Evolutionary conservation across 345 rosid genomes (phyloP).

Genomic region (Draba incana): DNA sequence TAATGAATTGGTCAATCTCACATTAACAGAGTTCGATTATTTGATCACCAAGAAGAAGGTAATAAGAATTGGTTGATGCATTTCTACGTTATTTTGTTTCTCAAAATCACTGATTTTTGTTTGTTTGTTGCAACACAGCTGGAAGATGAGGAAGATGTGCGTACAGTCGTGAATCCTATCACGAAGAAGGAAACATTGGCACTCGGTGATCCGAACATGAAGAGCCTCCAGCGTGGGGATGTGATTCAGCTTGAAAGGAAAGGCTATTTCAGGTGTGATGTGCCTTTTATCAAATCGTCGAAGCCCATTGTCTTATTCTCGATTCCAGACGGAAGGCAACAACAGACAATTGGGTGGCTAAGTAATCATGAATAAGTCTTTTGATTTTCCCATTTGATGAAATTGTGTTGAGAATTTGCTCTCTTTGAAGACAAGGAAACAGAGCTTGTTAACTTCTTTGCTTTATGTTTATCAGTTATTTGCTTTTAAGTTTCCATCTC

Average conservation of each 20-base stretch:
- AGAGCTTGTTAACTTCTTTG: not conserved
- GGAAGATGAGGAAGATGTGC: slow-evolving; percentile 84
- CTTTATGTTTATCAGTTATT: not conserved
- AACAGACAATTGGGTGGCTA: slow-evolving; percentile 24
- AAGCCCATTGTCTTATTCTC: slow-evolving; percentile 76
- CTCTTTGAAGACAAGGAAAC: slow-evolving; percentile 4
- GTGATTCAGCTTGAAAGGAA: slow-evolving; percentile 90
- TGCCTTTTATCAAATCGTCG: slow-evolving; percentile 66
- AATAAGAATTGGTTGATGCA: slow-evolving; percentile 24
- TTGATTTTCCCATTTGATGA: slow-evolving; percentile 3
- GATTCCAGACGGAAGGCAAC: slow-evolving; percentile 75
- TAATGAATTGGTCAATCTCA: slow-evolving; percentile 60
- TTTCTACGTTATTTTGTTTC: not conserved
- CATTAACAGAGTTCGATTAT: slow-evolving; percentile 64
- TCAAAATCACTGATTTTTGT: not conserved
- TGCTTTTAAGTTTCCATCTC: not conserved
- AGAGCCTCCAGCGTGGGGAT: slow-evolving; percentile 69
- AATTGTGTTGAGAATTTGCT: slow-evolving; percentile 4
- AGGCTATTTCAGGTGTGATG: slow-evolving; percentile 89
- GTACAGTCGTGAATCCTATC: slow-evolving; percentile 61
- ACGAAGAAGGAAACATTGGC: slow-evolving; percentile 75
- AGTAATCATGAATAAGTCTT: slow-evolving; percentile 10
- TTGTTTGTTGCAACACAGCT: slow-evolving; percentile 49
- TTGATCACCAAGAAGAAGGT: slow-evolving; percentile 81
- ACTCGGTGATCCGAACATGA: slow-evolving; percentile 88